phyloP scores from a whole-genome alignment of 2,329 filamentous ascomycete species.

The Hymenoscyphus repandus region DNA sequence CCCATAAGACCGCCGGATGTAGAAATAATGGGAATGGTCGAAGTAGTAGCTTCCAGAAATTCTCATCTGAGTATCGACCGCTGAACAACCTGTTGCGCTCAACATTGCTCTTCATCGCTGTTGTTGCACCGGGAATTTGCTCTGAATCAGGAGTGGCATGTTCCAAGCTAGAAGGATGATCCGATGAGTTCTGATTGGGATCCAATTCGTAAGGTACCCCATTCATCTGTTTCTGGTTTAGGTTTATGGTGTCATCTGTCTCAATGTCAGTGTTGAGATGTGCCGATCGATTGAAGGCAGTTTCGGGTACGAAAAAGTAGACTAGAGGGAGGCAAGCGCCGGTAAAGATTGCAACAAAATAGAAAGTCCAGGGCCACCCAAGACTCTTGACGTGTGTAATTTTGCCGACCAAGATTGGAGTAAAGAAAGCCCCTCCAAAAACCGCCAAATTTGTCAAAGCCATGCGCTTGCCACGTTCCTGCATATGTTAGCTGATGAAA shows the following conservation, averaged over 20 bases:
- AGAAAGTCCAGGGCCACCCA: slow-evolving; percentile 85
- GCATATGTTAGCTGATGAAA: neutral
- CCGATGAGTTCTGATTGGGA: neutral
- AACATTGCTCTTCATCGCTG: slow-evolving; percentile 48
- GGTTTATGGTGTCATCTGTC: neutral
- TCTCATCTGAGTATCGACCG: slow-evolving; percentile 74
- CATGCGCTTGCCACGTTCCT: slow-evolving; percentile 80
- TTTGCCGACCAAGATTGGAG: slow-evolving; percentile 85
- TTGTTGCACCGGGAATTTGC: slow-evolving; percentile 2
- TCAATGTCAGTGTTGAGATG: slow-evolving; percentile 53
- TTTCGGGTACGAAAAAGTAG: slow-evolving; percentile 79
- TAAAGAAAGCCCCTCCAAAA: slow-evolving; percentile 68
- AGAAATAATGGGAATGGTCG: slow-evolving; percentile 77
- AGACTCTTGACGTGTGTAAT: slow-evolving; percentile 60
- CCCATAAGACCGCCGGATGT: slow-evolving; percentile 83
- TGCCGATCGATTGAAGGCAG: slow-evolving; percentile 64
- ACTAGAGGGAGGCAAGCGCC: slow-evolving; percentile 64
- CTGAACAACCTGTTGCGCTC: slow-evolving; percentile 67
- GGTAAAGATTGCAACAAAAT: slow-evolving; percentile 80
- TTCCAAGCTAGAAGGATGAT: neutral
- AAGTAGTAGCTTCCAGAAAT: slow-evolving; percentile 58
- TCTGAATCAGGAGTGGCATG: neutral
- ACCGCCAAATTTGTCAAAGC: slow-evolving; percentile 69
- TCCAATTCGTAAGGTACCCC: neutral
- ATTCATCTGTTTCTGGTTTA: neutral